These are phyloP conservation scores for Cryomyces antarcticus DNA, from an alignment of 495 filamentous ascomycete genomes.

Conservation along the genomic window DNA sequence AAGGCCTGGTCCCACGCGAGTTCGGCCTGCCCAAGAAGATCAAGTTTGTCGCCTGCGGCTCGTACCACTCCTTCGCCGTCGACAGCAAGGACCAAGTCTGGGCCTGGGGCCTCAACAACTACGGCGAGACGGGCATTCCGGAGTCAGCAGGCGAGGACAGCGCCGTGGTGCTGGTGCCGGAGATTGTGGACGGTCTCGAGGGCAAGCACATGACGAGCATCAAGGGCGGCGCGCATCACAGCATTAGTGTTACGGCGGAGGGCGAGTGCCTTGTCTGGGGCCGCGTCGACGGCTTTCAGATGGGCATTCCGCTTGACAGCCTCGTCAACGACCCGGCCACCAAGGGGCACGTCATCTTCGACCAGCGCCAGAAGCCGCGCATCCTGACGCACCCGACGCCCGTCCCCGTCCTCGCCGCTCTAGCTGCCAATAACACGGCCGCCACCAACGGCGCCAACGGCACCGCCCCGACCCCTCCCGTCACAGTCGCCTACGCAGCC, in stretches of 20 bases:
- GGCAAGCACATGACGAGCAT: constrained; percentile 31
- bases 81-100: constrained; percentile 50
- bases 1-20: constrained; percentile 44
- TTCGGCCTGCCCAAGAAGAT: constrained; percentile 44
- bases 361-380: constrained; percentile 31
- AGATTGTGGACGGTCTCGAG: constrained; percentile 36
- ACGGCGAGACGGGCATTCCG: constrained; percentile 55
- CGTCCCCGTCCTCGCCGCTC: constrained; percentile 15
- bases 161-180: constrained; percentile 35
- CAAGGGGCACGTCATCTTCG: constrained; percentile 23
- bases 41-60: constrained; percentile 34
- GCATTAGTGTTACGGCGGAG: constrained; percentile 36
- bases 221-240: constrained; percentile 49
- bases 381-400: constrained; percentile 34
- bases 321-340: constrained; percentile 27
- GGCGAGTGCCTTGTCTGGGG: constrained; percentile 51
- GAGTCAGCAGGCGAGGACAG: constrained; percentile 47
- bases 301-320: constrained; percentile 31
- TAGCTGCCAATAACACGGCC: constrained; percentile 21
- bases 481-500: constrained; percentile 20
- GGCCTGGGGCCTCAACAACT: constrained; percentile 78
- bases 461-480: constrained; percentile 15
- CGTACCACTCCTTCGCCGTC: constrained; percentile 62
- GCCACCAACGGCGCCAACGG: constrained; percentile 31
- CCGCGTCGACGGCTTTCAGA: constrained; percentile 40